Percentiles rank a stretch among this genome's conserved stretches.
phyloP scores from a whole-genome alignment of 306 rosid species.

The Glycyrrhiza uralensis region DNA sequence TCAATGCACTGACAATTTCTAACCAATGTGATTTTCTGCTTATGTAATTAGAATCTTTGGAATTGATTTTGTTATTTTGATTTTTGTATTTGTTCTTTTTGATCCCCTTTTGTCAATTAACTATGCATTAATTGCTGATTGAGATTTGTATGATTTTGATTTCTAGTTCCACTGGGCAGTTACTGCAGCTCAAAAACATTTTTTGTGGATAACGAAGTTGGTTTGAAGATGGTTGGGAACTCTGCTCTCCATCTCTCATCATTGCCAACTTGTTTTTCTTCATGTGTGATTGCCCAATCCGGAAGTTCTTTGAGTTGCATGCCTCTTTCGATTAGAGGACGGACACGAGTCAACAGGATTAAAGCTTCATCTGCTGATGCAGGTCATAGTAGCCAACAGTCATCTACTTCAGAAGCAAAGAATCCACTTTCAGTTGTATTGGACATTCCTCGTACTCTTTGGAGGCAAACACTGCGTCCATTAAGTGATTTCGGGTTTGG shows the following conservation, averaged over 20 bases:
- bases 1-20: not conserved
- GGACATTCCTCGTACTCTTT: slow-evolving; percentile 64
- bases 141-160: slow-evolving; percentile 10
- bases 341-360: slow-evolving; percentile 36
- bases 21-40: not conserved
- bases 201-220: slow-evolving; percentile 9
- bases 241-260: slow-evolving; percentile 45
- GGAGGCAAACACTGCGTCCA: slow-evolving; percentile 83
- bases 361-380: slow-evolving; percentile 55
- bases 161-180: slow-evolving; percentile 13
- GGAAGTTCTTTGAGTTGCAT: slow-evolving; percentile 37
- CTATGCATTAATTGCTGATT: not conserved
- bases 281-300: slow-evolving; percentile 36
- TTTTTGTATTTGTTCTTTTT: not conserved
- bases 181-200: not conserved
- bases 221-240: slow-evolving; percentile 58
- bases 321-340: slow-evolving; percentile 49
- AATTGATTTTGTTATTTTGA: not conserved
- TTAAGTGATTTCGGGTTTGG: slow-evolving; percentile 89
- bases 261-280: slow-evolving; percentile 45
- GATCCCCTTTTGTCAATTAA: not conserved
- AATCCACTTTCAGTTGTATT: slow-evolving; percentile 59
- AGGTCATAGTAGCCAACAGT: slow-evolving; percentile 47
- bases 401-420: slow-evolving; percentile 51
- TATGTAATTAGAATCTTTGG: not conserved